Conservation (phyloP, 176 grass and related monocot genomes). For the Ananas comosus region DNA sequence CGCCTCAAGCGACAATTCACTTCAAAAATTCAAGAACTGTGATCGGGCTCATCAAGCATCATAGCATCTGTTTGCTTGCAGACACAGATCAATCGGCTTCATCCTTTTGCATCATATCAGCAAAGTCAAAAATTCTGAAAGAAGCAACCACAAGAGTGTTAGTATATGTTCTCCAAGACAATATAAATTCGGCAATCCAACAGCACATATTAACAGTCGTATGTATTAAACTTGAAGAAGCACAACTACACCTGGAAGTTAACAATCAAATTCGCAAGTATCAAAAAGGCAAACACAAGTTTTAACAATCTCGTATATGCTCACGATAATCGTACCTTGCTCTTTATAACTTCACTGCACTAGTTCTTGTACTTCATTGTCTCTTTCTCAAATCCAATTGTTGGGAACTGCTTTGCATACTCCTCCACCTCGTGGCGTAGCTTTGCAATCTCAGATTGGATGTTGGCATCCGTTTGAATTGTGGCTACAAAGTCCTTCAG, state of each 20-base stretch:
- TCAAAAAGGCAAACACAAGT: too few species aligned
- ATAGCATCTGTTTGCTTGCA: background rate
- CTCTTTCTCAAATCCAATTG: conserved; percentile 98
- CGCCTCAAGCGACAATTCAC: too few species aligned
- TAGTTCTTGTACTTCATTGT: conserved; percentile 93
- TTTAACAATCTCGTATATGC: background rate
- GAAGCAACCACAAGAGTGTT: background rate
- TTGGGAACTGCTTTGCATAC: conserved; percentile 96
- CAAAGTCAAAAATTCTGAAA: background rate
- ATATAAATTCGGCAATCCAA: too few species aligned
- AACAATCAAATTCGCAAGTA: background rate
- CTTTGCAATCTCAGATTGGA: conserved; percentile 87
- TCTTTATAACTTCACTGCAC: background rate
- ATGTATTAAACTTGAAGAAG: background rate
- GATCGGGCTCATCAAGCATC: background rate
- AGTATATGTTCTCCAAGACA: too few species aligned
- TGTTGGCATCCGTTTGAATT: conserved; percentile 53
- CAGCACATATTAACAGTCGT: too few species aligned
- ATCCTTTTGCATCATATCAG: background rate
- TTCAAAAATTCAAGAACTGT: too few species aligned
- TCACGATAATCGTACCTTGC: background rate
- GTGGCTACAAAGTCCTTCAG: conserved; percentile 94
- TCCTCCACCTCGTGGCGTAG: conserved; percentile 81
- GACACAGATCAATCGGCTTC: background rate
- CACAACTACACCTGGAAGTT: background rate